These are phyloP conservation scores for Scortechinia acanthostroma DNA, from an alignment of 2,329 filamentous ascomycete genomes.

Conservation along the genomic window DNA sequence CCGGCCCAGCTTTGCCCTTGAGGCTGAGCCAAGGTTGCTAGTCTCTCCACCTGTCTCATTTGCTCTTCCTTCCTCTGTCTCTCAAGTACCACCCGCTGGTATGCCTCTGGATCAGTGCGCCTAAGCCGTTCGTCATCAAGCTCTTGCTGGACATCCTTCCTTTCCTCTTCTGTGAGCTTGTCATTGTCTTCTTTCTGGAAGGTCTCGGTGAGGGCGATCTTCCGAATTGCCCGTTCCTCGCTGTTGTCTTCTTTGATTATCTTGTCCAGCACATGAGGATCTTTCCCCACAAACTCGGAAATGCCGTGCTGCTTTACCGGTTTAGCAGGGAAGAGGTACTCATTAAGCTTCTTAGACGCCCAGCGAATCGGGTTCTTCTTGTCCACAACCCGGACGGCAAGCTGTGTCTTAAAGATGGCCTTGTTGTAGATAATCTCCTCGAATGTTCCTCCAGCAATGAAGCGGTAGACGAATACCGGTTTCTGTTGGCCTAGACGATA, in stretches of 20 bases:
- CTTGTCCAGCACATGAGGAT: constrained; percentile 38
- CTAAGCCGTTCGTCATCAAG: constrained; percentile 13
- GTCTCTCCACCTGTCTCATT: background rate
- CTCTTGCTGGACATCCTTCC: constrained; percentile 26
- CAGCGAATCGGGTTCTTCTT: constrained; percentile 42
- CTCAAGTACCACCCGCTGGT: background rate
- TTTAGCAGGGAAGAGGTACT: constrained; percentile 28
- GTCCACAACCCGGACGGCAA: constrained; percentile 46
- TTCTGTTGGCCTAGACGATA: constrained; percentile 52
- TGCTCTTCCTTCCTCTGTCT: background rate
- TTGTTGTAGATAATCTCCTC: constrained; percentile 46
- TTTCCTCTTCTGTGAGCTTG: constrained; percentile 32
- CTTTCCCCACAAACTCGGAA: constrained; percentile 34
- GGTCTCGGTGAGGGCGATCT: constrained; percentile 35
- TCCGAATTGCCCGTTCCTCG: constrained; percentile 14
- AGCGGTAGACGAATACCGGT: constrained; percentile 51
- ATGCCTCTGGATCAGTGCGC: background rate
- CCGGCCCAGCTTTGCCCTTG: too few species aligned
- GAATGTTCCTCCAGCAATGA: constrained; percentile 47
- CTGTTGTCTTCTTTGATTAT: constrained; percentile 15
- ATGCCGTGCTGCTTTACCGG: constrained; percentile 26
- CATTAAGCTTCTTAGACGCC: constrained; percentile 28
- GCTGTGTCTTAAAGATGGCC: constrained; percentile 45
- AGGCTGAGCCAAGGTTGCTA: background rate
- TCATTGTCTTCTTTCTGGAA: constrained; percentile 37